Evolutionary conservation across 2,329 filamentous ascomycete species (phyloP), one percentile per base, ranked within the genome.

Genomic region (Penicillium sp.): DNA sequence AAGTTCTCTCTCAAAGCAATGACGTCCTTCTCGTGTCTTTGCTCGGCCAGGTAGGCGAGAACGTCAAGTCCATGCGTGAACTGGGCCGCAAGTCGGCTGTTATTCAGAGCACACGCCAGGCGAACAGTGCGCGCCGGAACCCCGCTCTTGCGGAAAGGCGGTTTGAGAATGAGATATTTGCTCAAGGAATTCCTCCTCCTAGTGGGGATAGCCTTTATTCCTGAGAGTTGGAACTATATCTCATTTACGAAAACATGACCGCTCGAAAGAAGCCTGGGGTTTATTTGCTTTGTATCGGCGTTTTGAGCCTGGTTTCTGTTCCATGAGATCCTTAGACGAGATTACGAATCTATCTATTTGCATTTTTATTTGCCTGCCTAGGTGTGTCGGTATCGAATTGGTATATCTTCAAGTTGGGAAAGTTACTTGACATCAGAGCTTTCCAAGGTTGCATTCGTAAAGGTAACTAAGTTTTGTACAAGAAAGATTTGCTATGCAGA

Each of bases 1-100:
- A 95, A 69, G 82, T 89, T 33, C 77, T 87, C 33, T 84, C 87
- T 47, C 89, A 96, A 73, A 80, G 86, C 54, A 94, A 95, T 64
- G 90, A 97, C 63, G 90, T 96, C 25, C 81, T 86, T 48, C 80
- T 96, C 2, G 81, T 95, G 44, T 82, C 83, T 4, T 76, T 97
- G 2, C 80, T 97, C 8, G 87, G 89, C 40, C 81, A 83, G 20
- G 80, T 96, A 27, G 86, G 92, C 57, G 82, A 88, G 56, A 88
- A 85, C 54, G 79, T 92, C 18, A 82, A 83, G 50, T 82, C 84
- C 30, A 85, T 88, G 22, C 83, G 87, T 48, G 86, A 90, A 43
- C 75, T 92, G 1, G 89, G 90, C 39, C 85, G 84, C 64, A 95
- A 92, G 71, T 89, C 87, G 59, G 70, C 75, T 28, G 71, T 86